Conservation (phyloP, 2,329 filamentous ascomycete genomes). For the Periconia sp. region DNA sequence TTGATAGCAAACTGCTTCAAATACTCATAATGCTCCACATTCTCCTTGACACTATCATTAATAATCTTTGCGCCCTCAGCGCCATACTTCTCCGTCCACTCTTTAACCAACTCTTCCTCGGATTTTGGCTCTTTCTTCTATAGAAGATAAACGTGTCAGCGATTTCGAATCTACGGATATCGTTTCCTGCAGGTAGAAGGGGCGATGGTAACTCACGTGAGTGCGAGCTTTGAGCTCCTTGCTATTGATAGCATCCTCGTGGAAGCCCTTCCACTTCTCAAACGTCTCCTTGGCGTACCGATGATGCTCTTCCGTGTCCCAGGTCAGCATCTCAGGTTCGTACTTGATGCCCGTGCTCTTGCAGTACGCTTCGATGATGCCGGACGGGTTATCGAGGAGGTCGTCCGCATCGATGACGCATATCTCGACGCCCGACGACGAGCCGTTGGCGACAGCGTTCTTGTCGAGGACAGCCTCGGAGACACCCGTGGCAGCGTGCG, state of each 20-base stretch:
- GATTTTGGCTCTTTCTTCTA: slow-evolving; percentile 64
- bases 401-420: slow-evolving; percentile 94
- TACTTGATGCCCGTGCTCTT: slow-evolving; percentile 78
- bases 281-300: slow-evolving; percentile 71
- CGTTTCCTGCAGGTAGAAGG: no score
- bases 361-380: slow-evolving; percentile 78
- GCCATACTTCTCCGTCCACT: slow-evolving; percentile 76
- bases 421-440: slow-evolving; percentile 59
- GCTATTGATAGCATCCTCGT: slow-evolving; percentile 89
- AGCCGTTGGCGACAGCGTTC: slow-evolving; percentile 36
- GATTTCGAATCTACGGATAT: background rate
- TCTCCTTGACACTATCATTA: slow-evolving; percentile 69
- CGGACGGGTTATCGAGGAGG: slow-evolving; percentile 79
- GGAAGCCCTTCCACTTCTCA: slow-evolving; percentile 97
- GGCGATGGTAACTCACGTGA: slow-evolving; percentile 50
- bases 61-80: slow-evolving; percentile 71
- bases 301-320: slow-evolving; percentile 76
- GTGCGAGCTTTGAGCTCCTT: slow-evolving; percentile 71
- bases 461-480: slow-evolving; percentile 23
- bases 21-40: slow-evolving; percentile 76
- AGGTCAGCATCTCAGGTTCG: slow-evolving; percentile 75
- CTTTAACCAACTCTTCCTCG: slow-evolving; percentile 66
- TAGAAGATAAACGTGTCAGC: slow-evolving; percentile 4
- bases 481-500: slow-evolving; percentile 57
- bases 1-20: slow-evolving; percentile 75